Evolutionary conservation across 2,329 filamentous ascomycete species (phyloP).

Genomic region (Cryphonectria parasitica): DNA sequence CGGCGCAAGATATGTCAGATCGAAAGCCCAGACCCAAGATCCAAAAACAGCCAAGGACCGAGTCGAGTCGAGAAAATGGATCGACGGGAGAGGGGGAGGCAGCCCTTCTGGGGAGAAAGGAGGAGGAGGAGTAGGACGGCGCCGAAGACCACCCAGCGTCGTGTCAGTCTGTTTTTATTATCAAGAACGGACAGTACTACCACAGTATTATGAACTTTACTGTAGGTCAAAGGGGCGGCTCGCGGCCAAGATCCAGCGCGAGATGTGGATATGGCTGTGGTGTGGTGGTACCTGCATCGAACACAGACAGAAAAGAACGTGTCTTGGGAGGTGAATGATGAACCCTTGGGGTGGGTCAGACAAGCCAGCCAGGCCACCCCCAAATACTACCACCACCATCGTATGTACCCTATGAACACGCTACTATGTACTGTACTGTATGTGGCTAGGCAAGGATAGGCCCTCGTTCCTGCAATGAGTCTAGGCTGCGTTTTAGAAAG

Average conservation of each 20-base stretch:
- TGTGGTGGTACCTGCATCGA: constrained; percentile 2
- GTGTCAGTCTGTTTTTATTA: constrained; percentile 19
- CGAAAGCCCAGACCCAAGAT: background rate
- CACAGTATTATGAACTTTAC: background rate
- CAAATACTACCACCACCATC: background rate
- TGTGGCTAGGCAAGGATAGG: constrained; percentile 3
- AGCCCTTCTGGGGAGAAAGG: background rate
- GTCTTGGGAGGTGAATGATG: constrained; percentile 3
- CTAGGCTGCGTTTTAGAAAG: background rate
- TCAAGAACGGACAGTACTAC: background rate
- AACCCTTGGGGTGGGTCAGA: background rate
- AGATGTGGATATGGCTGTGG: constrained; percentile 9
- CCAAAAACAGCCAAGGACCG: background rate
- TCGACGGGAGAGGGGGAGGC: background rate
- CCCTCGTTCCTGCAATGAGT: background rate
- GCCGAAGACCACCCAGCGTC: constrained; percentile 17
- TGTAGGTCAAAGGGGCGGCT: constrained; percentile 27
- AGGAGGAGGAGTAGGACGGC: background rate
- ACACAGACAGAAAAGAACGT: background rate
- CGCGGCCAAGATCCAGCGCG: constrained; percentile 17
- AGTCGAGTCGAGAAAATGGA: background rate
- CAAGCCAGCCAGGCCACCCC: background rate
- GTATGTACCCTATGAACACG: background rate
- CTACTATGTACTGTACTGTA: background rate
- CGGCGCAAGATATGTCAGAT: constrained; percentile 13